Evolutionary conservation across 306 rosid genomes (phyloP).

Genomic region (Castanea mollissima): DNA sequence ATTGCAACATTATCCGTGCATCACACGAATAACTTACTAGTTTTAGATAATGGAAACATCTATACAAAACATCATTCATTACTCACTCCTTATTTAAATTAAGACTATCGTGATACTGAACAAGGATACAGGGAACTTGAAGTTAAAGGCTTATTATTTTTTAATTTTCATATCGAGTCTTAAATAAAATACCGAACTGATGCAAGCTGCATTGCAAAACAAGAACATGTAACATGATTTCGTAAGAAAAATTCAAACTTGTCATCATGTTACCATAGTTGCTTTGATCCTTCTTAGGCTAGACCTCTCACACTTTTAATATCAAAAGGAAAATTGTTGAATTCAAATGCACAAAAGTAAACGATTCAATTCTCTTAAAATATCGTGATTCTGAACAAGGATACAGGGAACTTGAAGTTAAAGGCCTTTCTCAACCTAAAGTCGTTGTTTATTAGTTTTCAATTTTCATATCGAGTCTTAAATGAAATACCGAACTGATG

Average conservation of each 20-base stretch:
- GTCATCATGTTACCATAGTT: slow-evolving; percentile 10
- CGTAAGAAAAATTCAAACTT: neutral
- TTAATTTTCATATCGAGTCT: no score
- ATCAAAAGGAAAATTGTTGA: slow-evolving; percentile 7
- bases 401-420: neutral
- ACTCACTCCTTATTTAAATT: neutral
- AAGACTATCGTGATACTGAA: neutral
- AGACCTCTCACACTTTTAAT: slow-evolving; percentile 7
- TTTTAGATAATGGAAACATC: no score
- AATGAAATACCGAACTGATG: neutral
- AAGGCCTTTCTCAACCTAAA: no score
- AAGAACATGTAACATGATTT: neutral
- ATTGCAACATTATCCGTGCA: no score
- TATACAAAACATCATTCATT: no score
- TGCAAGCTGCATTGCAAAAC: neutral
- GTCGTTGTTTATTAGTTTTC: no score
- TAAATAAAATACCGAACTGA: neutral
- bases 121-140: neutral
- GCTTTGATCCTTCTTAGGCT: slow-evolving; percentile 12
- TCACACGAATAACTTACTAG: no score
- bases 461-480: no score
- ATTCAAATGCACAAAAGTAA: neutral
- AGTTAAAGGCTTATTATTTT: no score
- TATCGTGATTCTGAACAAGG: no score
- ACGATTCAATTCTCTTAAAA: no score